These are phyloP conservation scores for Entonaema liquescens DNA, from an alignment of 495 filamentous ascomycete genomes.

Conservation along the genomic window DNA sequence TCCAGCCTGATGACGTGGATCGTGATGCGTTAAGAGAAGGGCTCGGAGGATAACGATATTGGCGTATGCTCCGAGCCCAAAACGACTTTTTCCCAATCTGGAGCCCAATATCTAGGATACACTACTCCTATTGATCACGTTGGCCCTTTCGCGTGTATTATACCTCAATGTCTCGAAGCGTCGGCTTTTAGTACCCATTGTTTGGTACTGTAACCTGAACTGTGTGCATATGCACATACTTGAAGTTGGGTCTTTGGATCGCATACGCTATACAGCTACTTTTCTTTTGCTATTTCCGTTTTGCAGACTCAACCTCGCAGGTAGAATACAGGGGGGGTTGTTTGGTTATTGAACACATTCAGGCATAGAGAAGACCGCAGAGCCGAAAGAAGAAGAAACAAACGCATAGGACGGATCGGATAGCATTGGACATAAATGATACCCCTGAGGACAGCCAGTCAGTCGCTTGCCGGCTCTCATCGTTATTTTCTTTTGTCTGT, in stretches of 20 bases:
- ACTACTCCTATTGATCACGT: background rate
- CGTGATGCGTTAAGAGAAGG: constrained; percentile 55
- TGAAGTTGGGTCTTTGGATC: background rate
- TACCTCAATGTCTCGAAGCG: background rate
- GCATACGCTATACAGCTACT: background rate
- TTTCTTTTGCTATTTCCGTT: background rate
- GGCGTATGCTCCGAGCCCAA: background rate
- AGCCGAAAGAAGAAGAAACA: background rate
- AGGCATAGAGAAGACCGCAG: constrained; percentile 4
- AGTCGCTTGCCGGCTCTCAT: constrained; percentile 1
- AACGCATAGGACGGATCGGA: constrained; percentile 14
- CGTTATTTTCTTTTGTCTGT: constrained; percentile 4
- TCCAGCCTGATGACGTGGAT: constrained; percentile 52
- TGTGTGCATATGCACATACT: background rate
- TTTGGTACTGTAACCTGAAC: background rate
- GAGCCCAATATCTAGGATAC: background rate
- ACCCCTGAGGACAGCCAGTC: constrained; percentile 22
- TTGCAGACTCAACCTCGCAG: background rate
- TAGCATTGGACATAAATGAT: constrained; percentile 30
- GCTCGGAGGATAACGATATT: constrained; percentile 41
- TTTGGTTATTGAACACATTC: background rate
- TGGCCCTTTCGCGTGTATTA: background rate
- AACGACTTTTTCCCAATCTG: background rate
- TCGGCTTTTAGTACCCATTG: background rate
- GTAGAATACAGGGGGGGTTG: background rate